Evolutionary conservation across 805 yeast species (phyloP), one percentile per base, ranked within the genome.

Genomic region (Zygosaccharomyces bisporus): DNA sequence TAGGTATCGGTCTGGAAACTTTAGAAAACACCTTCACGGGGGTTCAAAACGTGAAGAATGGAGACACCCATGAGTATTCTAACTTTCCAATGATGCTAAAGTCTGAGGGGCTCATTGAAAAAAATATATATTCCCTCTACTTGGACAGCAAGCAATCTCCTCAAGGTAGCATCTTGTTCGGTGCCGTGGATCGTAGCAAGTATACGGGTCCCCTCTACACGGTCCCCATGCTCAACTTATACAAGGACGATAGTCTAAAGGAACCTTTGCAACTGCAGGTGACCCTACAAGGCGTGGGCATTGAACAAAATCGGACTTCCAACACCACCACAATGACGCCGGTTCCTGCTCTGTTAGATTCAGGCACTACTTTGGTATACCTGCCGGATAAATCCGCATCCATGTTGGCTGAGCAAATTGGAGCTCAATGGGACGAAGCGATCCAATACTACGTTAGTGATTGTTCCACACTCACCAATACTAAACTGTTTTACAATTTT

Each of bases 21-120:
- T 73, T 84, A 43, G 95, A 88, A 63, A 70, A 76, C 2, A 82
- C 89, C 10, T 37, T 14, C 14, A 37, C 40, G 3, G 80, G 79
- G 23, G 41, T 54, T 6, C 30, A 46, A 3, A 49, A 56, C 2
- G 37, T 45, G 4, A 20, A 53, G 6, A 18, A 37, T 14, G 19
- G 20, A 34, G 13, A 24, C 57, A 9, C 38, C 39, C 2, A 44
- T 50, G 5, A 41, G 36, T 8, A 37, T 24, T 16, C 12, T 14
- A 54, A 54, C 40, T 52, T 56, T 44, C 61, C 61, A 16, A 24
- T 49, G 39, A 36, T 51, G 18, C 41, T 56, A 23, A 52, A 49
- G 27, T 34, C 44, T 7, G 43, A 51, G 13, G 59, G 58, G 20
- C 56, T 75, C 29, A 83, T 79, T 47, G 54, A 71, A 23, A 73